These are phyloP conservation scores for Penicillium italicum DNA, from an alignment of 2,329 filamentous ascomycete genomes.

Conservation along the genomic window DNA sequence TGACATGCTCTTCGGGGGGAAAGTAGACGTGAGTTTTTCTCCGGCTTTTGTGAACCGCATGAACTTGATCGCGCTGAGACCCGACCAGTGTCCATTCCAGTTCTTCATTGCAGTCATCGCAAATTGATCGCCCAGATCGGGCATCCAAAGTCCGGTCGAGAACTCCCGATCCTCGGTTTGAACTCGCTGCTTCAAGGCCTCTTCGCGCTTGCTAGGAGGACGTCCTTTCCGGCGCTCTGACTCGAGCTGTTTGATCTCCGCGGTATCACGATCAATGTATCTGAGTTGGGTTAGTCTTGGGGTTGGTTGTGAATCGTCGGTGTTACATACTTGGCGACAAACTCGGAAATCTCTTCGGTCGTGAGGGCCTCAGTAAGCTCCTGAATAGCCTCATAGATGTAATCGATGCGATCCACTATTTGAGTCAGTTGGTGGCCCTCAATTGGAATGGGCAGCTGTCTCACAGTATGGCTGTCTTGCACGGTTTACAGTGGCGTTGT, in stretches of 20 bases:
- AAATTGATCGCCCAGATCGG: conserved; percentile 67
- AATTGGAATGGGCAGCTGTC: conserved; percentile 19
- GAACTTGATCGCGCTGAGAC: conserved; percentile 72
- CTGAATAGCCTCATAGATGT: conserved; percentile 65
- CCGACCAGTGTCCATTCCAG: conserved; percentile 84
- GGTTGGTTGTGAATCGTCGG: neutral
- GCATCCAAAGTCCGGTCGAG: conserved; percentile 73
- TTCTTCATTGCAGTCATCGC: conserved; percentile 63
- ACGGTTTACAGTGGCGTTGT: conserved; percentile 66
- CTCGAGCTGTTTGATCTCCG: conserved; percentile 46
- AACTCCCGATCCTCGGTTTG: conserved; percentile 73
- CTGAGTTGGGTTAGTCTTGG: conserved; percentile 17
- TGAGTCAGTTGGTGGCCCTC: neutral
- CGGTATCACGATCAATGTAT: conserved; percentile 36
- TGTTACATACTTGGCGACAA: conserved; percentile 57
- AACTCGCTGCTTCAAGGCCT: conserved; percentile 69
- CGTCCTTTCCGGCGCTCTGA: conserved; percentile 71
- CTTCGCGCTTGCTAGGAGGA: conserved; percentile 72
- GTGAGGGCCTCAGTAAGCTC: conserved; percentile 32
- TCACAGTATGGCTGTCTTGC: conserved; percentile 70
- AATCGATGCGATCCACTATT: conserved; percentile 63
- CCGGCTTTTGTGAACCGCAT: conserved; percentile 67
- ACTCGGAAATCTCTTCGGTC: conserved; percentile 41
- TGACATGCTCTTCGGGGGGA: conserved; percentile 65
- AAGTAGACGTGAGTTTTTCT: conserved; percentile 63